Evolutionary conservation across 371 early-diverging fungal genomes (phyloP), one percentile per base, ranked within the genome.

Genomic region (Mucor racemosus): DNA sequence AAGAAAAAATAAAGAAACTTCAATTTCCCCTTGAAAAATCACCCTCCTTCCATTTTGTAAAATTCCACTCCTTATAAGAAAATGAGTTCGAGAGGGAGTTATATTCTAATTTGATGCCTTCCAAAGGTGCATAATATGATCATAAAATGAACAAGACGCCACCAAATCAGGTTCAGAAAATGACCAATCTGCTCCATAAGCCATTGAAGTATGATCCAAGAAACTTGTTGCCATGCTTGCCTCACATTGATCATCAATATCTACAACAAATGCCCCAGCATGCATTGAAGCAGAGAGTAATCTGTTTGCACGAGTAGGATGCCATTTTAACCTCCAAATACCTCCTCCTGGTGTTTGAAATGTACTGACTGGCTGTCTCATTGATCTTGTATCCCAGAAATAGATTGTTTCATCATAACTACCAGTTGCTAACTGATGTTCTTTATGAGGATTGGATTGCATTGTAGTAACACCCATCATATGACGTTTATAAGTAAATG

Each of bases 251-350:
- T 50, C 21, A 15, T 68, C 31, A 3, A 72, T 57, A 36, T 72
- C 76, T 7, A 84, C 42, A 7, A 81, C 77, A 74, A 84, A 84
- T 3, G 81, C 84, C 19, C 84, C 84, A 11, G 84, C 84, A 75
- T 96, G 91, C 97, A 97, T 97, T 33, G 93, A 92, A 14, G 94
- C 96, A 10, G 94, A 91, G 19, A 95, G 70, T 31, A 97, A 68
- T n/a, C 70, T 61, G 44, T 82, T 71, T 5, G 85, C 72, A 6
- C 83, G 78, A 0, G 80, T 82, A 2, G 97, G 97, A 66, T 96
- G 95, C 96, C 96, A 97, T 76, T 93, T 93, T 48, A 97, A 76
- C 14, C 97, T 81, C 98, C 98, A 97, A 15, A 94, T 94, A 3
- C 98, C 98, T 5, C 97, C 96, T 19, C 90, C 94, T 33, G 75